A percentile compares a stretch with the other conserved stretches of the same genome.
These are phyloP conservation scores for Debaryomyces sp. DNA, from an alignment of 1,139 yeast species.

Conservation along the genomic window DNA sequence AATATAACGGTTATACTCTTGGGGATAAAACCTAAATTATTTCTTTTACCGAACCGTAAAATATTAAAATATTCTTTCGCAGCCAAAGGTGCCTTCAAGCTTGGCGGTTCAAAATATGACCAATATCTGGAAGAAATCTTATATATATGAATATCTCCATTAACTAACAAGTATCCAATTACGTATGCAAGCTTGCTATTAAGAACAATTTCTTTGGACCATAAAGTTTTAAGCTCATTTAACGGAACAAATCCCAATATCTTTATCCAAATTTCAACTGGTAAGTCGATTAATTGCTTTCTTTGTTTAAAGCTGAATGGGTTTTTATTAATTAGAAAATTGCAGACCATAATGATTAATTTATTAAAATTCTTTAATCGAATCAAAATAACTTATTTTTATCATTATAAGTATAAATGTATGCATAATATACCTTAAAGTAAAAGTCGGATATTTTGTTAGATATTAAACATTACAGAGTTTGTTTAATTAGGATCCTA, in stretches of 20 bases:
- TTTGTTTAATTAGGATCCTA: neutral
- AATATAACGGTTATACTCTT: constrained; percentile 1
- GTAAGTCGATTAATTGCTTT: constrained; percentile 4
- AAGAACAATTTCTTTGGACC: constrained; percentile 3
- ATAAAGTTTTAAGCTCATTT: constrained; percentile 2
- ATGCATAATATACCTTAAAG: neutral
- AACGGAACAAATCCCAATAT: constrained; percentile 6
- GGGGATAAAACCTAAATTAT: neutral
- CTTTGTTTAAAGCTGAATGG: neutral
- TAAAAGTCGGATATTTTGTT: neutral
- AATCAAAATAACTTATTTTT: neutral
- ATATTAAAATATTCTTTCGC: constrained; percentile 5
- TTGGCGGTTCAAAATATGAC: constrained; percentile 1
- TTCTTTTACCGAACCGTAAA: neutral
- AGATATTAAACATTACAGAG: neutral
- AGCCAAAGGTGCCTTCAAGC: neutral
- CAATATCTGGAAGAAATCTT: neutral
- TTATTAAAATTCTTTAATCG: neutral
- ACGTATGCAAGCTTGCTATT: constrained; percentile 4
- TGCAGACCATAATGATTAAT: neutral
- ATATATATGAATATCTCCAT: constrained; percentile 3
- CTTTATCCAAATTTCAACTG: constrained; percentile 7
- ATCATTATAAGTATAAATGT: neutral
- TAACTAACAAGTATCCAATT: constrained; percentile 1
- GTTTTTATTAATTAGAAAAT: neutral